A percentile compares a stretch with the other conserved stretches of the same genome.
These are phyloP conservation scores for Chiua virens DNA, from an alignment of 768 basidiomycete species.

Conservation along the genomic window DNA sequence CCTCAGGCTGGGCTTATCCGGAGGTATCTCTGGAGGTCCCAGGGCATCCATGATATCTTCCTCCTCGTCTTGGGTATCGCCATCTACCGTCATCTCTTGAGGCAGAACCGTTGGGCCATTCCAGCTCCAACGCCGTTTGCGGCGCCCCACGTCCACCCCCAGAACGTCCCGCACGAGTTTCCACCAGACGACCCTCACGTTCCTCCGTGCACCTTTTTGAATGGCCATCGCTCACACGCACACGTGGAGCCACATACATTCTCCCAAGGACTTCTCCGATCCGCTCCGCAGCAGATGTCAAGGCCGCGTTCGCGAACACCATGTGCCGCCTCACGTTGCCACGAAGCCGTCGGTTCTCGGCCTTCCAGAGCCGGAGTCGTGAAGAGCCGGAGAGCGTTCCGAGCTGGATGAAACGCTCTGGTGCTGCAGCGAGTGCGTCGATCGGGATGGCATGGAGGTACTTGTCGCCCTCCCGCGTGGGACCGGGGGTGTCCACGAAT, in stretches of 20 bases:
- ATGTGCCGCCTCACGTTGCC: constrained; percentile 42
- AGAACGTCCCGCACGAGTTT: too few relatives aligned
- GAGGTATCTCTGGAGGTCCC: constrained; percentile 6
- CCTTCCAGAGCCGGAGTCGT: constrained; percentile 52
- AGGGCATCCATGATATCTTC: neutral
- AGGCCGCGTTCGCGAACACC: constrained; percentile 51
- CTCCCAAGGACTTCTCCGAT: constrained; percentile 47
- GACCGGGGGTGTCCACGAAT: constrained; percentile 13
- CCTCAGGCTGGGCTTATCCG: too few relatives aligned
- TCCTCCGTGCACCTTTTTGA: constrained; percentile 38
- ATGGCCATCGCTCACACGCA: constrained; percentile 71
- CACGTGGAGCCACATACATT: constrained; percentile 60
- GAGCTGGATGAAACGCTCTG: constrained; percentile 59
- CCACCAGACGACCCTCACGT: constrained; percentile 22
- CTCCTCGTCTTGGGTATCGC: neutral
- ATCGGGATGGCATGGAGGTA: constrained; percentile 9
- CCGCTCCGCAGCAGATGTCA: constrained; percentile 42
- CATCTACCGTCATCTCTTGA: too few relatives aligned
- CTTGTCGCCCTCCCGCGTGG: constrained; percentile 8
- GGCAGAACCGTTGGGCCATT: constrained; percentile 9
- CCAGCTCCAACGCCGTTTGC: constrained; percentile 49
- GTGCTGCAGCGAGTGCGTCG: constrained; percentile 4
- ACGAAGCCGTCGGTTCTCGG: constrained; percentile 32
- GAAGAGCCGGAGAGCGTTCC: constrained; percentile 80
- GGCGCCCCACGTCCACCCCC: too few relatives aligned